Base-by-base conservation (phyloP, 768 basidiomycete genomes). In the Psilocybe tampanensis region DNA sequence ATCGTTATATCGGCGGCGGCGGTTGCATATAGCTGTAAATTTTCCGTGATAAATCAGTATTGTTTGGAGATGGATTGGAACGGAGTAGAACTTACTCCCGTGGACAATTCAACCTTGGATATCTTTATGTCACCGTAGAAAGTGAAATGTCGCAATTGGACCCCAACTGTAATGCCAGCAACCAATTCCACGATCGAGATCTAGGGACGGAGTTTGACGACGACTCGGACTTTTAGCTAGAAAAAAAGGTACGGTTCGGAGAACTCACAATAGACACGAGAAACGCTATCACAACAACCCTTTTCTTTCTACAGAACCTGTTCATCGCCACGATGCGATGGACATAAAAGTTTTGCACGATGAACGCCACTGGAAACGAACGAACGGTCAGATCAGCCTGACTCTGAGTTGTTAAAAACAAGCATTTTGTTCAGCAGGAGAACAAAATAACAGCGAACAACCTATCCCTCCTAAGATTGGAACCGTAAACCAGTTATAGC, bases 401-500 rank as follows among this genome's bases (percentile, higher is more conserved):
- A n/a, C n/a, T n/a, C n/a, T n/a, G n/a, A n/a, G n/a, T n/a, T n/a
- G n/a, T n/a, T n/a, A n/a, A n/a, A n/a, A n/a, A n/a, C 6, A 39
- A n/a, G n/a, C n/a, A n/a, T n/a, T n/a, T 29, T 29, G 9, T 29
- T 9, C 9, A 29, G 9, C 4, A 29, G 29, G 5, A 29, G n/a
- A n/a, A 4, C 4, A 29, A 29, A 4, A 9, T 5, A 9, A 29
- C n/a, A n/a, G n/a, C 9, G 4, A 9, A 52, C 56, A 6, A 58
- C 56, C 56, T 21, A 58, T 17, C 5, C 42, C 49, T 44, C 50
- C 42, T 12, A 58, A 13, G 8, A 60, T 23, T 4, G 52, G 52
- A 42, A 53, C 41, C 22, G 52, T 44, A 23, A 53, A 53, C 52
- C 52, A 53, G 18, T 32, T 42, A 9, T 29, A 22, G 8, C 52